Evolutionary conservation across 148 eudicot species (phyloP).

Genomic region (Rhododendron williamsianum): DNA sequence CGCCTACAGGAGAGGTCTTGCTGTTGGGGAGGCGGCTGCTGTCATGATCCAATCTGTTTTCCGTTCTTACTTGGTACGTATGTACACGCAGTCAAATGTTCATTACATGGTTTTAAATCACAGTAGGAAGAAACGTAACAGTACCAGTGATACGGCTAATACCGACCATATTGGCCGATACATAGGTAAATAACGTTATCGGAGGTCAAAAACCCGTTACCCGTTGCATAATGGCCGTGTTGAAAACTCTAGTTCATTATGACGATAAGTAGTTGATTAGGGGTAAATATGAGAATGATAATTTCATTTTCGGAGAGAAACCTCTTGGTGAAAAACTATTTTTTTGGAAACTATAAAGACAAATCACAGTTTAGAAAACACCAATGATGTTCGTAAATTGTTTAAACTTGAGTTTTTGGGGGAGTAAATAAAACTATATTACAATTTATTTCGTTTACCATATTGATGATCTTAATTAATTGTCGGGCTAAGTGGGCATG

Average conservation of each 20-base stretch:
- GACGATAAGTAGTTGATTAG: neutral
- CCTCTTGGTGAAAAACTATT: too few relatives aligned
- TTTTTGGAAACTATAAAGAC: too few relatives aligned
- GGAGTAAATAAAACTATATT: neutral
- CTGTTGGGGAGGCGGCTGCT: conserved; percentile 53
- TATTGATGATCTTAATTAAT: neutral
- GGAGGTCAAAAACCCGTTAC: neutral
- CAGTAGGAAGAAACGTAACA: neutral
- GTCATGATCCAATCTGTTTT: conserved; percentile 66
- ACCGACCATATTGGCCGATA: neutral
- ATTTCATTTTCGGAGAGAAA: neutral
- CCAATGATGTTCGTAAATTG: too few relatives aligned
- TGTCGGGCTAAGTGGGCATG: too few relatives aligned
- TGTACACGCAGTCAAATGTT: neutral
- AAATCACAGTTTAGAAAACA: too few relatives aligned
- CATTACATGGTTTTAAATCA: neutral
- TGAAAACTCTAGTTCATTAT: too few relatives aligned
- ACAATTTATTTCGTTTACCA: neutral
- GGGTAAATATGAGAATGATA: neutral
- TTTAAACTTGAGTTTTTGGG: neutral
- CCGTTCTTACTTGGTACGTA: conserved; percentile 62
- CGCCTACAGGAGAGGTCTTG: conserved; percentile 15
- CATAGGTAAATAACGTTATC: neutral
- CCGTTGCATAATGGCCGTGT: too few relatives aligned
- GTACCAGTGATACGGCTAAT: neutral